Conservation (phyloP, 257 asterid genomes). For the Nicotiana paniculata region DNA sequence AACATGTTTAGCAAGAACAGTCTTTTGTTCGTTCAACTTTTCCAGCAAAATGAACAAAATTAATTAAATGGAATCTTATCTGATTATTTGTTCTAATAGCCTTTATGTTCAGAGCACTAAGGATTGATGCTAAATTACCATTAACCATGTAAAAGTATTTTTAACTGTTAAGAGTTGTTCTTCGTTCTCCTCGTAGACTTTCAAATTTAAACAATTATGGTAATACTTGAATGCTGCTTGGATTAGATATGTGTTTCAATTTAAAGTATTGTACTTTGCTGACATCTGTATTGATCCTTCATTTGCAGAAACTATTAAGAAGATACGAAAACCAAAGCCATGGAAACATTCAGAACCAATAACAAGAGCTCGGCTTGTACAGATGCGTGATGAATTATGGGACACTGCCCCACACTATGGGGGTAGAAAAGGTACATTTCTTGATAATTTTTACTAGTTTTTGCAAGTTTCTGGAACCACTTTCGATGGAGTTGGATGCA, state of each 20-base stretch:
- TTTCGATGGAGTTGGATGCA: too few relatives aligned
- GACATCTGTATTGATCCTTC: not conserved
- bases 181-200: not conserved
- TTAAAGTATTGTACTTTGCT: not conserved
- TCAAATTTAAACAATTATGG: not conserved
- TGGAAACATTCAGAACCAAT: too few relatives aligned
- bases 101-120: not conserved
- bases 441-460: too few relatives aligned
- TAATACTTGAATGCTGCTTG: not conserved
- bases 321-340: too few relatives aligned
- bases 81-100: not conserved
- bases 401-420: too few relatives aligned
- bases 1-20: too few relatives aligned
- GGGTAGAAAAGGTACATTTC: too few relatives aligned
- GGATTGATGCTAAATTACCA: not conserved
- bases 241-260: constrained; percentile 1
- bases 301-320: constrained; percentile 44
- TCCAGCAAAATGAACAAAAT: too few relatives aligned
- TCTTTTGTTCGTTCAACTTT: too few relatives aligned
- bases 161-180: not conserved
- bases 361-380: too few relatives aligned
- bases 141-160: not conserved
- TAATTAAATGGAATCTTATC: not conserved
- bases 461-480: too few relatives aligned
- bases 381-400: too few relatives aligned